These are phyloP conservation scores for Kwoniella pini DNA, from an alignment of 768 basidiomycete genomes.

Conservation along the genomic window DNA sequence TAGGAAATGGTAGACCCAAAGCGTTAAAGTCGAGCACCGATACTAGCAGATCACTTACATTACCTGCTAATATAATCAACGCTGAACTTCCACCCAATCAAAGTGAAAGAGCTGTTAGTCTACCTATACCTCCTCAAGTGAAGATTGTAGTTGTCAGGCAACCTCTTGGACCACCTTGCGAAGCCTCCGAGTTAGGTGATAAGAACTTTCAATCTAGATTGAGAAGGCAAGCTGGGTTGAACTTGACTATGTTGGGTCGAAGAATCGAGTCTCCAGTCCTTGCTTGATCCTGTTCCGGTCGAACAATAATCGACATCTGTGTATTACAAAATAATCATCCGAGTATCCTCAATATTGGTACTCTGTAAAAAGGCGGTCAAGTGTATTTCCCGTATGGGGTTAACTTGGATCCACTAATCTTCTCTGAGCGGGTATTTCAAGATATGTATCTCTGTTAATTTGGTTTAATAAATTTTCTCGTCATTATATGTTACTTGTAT, in stretches of 20 bases:
- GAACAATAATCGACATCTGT: no score
- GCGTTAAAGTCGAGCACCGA: not conserved
- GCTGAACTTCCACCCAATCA: not conserved
- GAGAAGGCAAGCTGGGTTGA: slow-evolving; percentile 32
- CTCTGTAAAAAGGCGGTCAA: no score
- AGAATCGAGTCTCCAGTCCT: slow-evolving; percentile 22
- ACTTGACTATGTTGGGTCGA: slow-evolving; percentile 38
- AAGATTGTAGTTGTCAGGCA: slow-evolving; percentile 30
- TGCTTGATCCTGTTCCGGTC: no score
- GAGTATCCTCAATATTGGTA: no score
- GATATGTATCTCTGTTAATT: no score
- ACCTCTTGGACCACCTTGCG: slow-evolving; percentile 47
- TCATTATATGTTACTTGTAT: no score
- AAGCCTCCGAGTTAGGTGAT: slow-evolving; percentile 42
- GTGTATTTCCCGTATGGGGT: no score
- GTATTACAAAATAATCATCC: no score
- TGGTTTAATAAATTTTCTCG: no score
- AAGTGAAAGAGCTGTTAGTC: slow-evolving; percentile 16
- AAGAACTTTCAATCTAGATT: slow-evolving; percentile 47
- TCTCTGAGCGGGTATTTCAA: no score
- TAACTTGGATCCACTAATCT: no score
- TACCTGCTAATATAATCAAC: not conserved
- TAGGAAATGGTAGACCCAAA: slow-evolving; percentile 11
- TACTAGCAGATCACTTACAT: not conserved
- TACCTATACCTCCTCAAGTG: slow-evolving; percentile 1